phyloP scores from a whole-genome alignment of 2,329 filamentous ascomycete species.

The Hyphodiscus sp. region DNA sequence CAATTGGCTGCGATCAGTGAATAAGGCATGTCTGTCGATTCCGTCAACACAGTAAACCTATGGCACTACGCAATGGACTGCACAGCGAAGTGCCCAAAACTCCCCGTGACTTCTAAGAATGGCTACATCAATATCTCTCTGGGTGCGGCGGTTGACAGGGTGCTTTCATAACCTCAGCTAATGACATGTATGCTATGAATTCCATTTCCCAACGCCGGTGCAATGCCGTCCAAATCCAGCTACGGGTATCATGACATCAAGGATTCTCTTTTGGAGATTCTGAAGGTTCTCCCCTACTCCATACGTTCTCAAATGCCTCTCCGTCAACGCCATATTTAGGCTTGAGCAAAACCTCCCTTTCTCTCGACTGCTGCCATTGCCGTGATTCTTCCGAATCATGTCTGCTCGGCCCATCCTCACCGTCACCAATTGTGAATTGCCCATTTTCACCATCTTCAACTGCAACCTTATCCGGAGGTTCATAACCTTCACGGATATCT shows the following conservation, averaged over 20 bases:
- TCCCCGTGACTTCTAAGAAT: too few relatives aligned
- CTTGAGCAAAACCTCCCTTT: slow-evolving; percentile 21
- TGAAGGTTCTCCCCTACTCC: slow-evolving; percentile 24
- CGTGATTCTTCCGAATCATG: slow-evolving; percentile 36
- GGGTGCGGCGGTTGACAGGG: too few relatives aligned
- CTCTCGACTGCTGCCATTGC: slow-evolving; percentile 35
- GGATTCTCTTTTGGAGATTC: slow-evolving; percentile 26
- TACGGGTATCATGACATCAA: slow-evolving; percentile 17
- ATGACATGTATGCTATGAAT: not conserved
- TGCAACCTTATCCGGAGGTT: slow-evolving; percentile 39
- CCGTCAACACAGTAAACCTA: too few relatives aligned
- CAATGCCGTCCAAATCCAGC: not conserved
- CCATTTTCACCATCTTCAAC: slow-evolving; percentile 34
- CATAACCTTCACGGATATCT: slow-evolving; percentile 47
- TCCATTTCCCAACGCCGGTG: not conserved
- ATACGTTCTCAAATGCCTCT: slow-evolving; percentile 32
- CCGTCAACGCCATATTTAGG: slow-evolving; percentile 31
- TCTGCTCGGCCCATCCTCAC: slow-evolving; percentile 26
- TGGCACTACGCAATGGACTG: too few relatives aligned
- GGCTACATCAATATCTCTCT: too few relatives aligned
- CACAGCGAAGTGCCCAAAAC: too few relatives aligned
- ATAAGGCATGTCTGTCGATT: too few relatives aligned
- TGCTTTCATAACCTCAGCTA: too few relatives aligned
- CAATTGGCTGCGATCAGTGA: too few relatives aligned
- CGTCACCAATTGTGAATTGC: slow-evolving; percentile 23